Evolutionary conservation across 495 filamentous ascomycete species (phyloP).

Genomic region (Aspergillus bridgeri): DNA sequence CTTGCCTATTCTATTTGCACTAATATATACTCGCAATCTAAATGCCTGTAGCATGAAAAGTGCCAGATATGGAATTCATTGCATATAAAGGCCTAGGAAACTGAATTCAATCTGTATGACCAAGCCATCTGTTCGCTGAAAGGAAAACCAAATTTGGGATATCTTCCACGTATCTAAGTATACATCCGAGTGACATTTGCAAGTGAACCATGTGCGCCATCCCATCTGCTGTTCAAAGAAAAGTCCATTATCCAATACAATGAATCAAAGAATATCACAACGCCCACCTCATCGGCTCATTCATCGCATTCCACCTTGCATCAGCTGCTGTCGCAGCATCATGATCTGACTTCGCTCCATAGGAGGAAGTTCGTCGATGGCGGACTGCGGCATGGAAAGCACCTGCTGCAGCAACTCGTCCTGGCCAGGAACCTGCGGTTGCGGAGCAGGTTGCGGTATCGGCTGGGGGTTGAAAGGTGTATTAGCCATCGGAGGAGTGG

Average conservation of each 20-base stretch:
- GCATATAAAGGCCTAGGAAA: not conserved
- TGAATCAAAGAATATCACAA: constrained; percentile 6
- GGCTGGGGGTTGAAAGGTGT: constrained; percentile 51
- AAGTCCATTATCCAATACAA: not conserved
- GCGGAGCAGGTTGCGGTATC: constrained; percentile 40
- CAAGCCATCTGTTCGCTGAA: not conserved
- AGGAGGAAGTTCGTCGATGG: constrained; percentile 72
- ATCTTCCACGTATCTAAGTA: constrained; percentile 17
- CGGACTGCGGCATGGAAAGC: constrained; percentile 67
- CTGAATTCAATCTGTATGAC: not conserved
- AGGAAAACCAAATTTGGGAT: constrained; percentile 4
- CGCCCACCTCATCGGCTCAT: constrained; percentile 2
- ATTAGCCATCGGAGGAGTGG: constrained; percentile 56
- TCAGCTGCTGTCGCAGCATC: constrained; percentile 57
- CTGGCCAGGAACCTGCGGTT: constrained; percentile 47
- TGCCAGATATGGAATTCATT: too few relatives aligned
- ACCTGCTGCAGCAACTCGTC: constrained; percentile 72
- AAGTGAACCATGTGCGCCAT: constrained; percentile 18
- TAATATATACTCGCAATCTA: too few relatives aligned
- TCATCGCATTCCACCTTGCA: constrained; percentile 45
- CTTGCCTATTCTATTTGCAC: too few relatives aligned
- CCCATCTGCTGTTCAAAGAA: constrained; percentile 8
- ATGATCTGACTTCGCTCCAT: constrained; percentile 73
- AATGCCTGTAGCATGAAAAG: too few relatives aligned
- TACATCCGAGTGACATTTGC: constrained; percentile 13